A percentile compares a stretch with the other conserved stretches of the same genome.
These are phyloP conservation scores for Yamadazyma triangularis DNA, from an alignment of 1,139 yeast genomes.

Conservation along the genomic window DNA sequence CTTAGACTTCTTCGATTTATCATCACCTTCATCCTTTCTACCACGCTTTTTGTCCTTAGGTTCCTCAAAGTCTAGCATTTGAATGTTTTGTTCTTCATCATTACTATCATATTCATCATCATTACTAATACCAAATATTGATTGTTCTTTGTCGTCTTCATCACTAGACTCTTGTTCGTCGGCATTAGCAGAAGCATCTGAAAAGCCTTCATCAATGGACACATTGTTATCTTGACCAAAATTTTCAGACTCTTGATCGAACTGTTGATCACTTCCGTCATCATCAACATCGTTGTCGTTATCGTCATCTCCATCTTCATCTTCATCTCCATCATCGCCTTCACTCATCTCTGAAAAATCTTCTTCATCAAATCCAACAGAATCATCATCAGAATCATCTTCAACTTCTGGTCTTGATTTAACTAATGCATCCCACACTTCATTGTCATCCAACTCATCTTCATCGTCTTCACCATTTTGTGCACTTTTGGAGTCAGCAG, in stretches of 20 bases:
- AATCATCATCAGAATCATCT: slow-evolving; percentile 42
- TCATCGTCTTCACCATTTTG: slow-evolving; percentile 22
- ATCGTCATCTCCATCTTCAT: slow-evolving; percentile 15
- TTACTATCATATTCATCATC: slow-evolving; percentile 28
- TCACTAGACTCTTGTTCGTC: slow-evolving; percentile 12
- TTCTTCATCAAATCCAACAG: slow-evolving; percentile 47
- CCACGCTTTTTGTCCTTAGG: slow-evolving; percentile 11
- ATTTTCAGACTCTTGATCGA: slow-evolving; percentile 3
- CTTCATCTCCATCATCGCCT: slow-evolving; percentile 23
- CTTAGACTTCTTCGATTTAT: slow-evolving; percentile 36
- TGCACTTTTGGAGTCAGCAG: slow-evolving; percentile 20
- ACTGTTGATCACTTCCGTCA: slow-evolving; percentile 10
- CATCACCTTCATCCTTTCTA: slow-evolving; percentile 12
- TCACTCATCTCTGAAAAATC: slow-evolving; percentile 30
- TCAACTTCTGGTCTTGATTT: slow-evolving; percentile 81
- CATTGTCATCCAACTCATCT: slow-evolving; percentile 67
- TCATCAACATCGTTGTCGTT: slow-evolving; percentile 7
- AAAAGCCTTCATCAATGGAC: slow-evolving; percentile 12
- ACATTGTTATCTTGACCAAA: slow-evolving; percentile 8
- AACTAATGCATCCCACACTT: slow-evolving; percentile 86
- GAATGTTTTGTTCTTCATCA: slow-evolving; percentile 1
- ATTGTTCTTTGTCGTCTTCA: slow-evolving; percentile 18
- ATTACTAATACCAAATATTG: slow-evolving; percentile 26
- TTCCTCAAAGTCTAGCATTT: not conserved
- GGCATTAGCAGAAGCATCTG: slow-evolving; percentile 13